Evolutionary conservation across 2,329 filamentous ascomycete genomes (phyloP).

Genomic region (Fusarium marasasianum): DNA sequence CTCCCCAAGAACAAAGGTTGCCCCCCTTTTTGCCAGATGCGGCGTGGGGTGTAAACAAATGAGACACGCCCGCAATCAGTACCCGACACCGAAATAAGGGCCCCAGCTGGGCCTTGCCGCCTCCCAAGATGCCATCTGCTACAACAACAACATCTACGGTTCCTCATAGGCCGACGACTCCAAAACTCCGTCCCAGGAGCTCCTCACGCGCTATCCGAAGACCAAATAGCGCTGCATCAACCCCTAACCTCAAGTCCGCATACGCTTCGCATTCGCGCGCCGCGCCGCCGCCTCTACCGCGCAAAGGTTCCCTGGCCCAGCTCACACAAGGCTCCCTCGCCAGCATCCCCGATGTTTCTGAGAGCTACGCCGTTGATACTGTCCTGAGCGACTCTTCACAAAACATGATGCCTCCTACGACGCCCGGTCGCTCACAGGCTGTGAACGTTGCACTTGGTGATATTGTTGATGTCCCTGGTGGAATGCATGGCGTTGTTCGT

Average conservation of each 20-base stretch:
- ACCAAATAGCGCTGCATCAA: constrained; percentile 61
- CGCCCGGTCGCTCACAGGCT: constrained; percentile 61
- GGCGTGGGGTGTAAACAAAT: constrained; percentile 46
- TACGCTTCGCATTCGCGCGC: constrained; percentile 62
- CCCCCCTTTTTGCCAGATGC: constrained; percentile 43
- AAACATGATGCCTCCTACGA: constrained; percentile 64
- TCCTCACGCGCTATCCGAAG: constrained; percentile 55
- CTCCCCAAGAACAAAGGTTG: constrained; percentile 30
- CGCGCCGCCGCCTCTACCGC: constrained; percentile 61
- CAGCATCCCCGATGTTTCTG: constrained; percentile 72
- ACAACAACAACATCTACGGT: constrained; percentile 37
- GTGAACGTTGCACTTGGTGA: constrained; percentile 78
- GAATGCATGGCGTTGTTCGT: constrained; percentile 89
- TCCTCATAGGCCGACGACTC: constrained; percentile 25
- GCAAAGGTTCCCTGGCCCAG: constrained; percentile 77
- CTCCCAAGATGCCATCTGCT: constrained; percentile 43
- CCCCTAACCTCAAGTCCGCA: constrained; percentile 65
- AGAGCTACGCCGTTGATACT: constrained; percentile 69
- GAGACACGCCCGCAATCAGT: constrained; percentile 40
- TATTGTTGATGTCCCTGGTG: constrained; percentile 88
- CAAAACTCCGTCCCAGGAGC: constrained; percentile 33
- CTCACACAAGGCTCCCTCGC: constrained; percentile 72
- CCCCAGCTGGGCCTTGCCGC: constrained; percentile 35
- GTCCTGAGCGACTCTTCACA: constrained; percentile 51
- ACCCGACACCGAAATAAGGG: constrained; percentile 38